Percentiles rank a stretch among this genome's conserved stretches.
Conservation (phyloP, 495 filamentous ascomycete species). For the Daldinia loculata region DNA sequence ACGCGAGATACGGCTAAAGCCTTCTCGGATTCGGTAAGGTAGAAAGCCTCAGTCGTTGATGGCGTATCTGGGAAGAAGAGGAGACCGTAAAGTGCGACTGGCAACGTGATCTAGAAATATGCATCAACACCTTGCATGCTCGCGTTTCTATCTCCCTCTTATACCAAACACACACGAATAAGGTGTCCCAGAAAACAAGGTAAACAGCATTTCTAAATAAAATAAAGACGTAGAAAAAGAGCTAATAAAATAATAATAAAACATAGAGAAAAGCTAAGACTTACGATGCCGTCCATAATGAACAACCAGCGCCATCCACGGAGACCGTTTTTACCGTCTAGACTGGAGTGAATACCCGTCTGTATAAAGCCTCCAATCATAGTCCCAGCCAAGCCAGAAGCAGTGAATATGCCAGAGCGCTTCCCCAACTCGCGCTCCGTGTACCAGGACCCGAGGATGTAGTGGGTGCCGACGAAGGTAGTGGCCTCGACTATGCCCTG, state of each 20-base stretch:
- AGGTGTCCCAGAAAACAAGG: neutral
- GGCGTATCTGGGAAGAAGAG: constrained; percentile 69
- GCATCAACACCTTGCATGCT: constrained; percentile 4
- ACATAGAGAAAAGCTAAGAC: neutral
- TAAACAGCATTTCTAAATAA: constrained; percentile 13
- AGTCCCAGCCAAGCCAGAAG: constrained; percentile 60
- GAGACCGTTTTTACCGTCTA: constrained; percentile 62
- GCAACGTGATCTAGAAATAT: constrained; percentile 59
- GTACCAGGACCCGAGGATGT: constrained; percentile 75
- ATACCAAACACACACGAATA: neutral
- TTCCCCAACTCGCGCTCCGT: constrained; percentile 71
- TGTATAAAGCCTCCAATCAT: constrained; percentile 67
- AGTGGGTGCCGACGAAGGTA: constrained; percentile 71
- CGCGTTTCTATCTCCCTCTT: neutral
- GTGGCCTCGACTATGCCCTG: constrained; percentile 68
- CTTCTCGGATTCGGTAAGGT: constrained; percentile 56
- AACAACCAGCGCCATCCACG: constrained; percentile 75
- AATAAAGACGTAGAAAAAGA: constrained; percentile 34
- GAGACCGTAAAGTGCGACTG: constrained; percentile 67
- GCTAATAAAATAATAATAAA: neutral
- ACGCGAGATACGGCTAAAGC: constrained; percentile 55
- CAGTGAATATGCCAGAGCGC: constrained; percentile 64
- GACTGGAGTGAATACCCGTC: constrained; percentile 61
- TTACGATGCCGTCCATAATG: constrained; percentile 56
- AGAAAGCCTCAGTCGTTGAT: constrained; percentile 60